Evolutionary conservation across 805 yeast species (phyloP).

Genomic region (Nematodospora valgi): DNA sequence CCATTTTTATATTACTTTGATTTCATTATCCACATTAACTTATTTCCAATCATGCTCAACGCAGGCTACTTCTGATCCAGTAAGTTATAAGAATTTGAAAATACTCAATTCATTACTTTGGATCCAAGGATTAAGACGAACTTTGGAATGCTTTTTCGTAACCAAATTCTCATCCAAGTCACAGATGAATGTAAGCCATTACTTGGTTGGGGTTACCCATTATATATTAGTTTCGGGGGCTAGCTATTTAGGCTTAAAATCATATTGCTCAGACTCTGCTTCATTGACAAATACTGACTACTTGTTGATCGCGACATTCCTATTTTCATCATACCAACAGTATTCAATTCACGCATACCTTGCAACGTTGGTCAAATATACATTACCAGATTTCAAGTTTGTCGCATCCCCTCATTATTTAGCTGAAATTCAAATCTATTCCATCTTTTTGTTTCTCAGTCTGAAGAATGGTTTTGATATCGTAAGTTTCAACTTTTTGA

Average conservation of each 20-base stretch:
- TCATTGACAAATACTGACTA: constrained; percentile 18
- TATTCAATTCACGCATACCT: constrained; percentile 47
- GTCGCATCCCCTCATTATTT: constrained; percentile 67
- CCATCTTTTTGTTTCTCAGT: constrained; percentile 24
- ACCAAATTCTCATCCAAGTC: constrained; percentile 45
- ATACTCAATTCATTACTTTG: constrained; percentile 21
- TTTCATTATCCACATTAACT: constrained; percentile 3
- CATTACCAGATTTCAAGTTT: constrained; percentile 46
- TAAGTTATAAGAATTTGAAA: constrained; percentile 15
- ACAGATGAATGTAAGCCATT: constrained; percentile 64
- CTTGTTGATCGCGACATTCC: constrained; percentile 32
- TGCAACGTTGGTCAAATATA: constrained; percentile 50
- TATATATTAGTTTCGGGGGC: constrained; percentile 49
- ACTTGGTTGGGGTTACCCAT: constrained; percentile 59
- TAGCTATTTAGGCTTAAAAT: constrained; percentile 19
- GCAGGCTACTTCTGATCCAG: neutral
- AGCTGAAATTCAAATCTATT: constrained; percentile 60
- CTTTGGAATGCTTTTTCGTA: constrained; percentile 51
- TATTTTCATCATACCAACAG: constrained; percentile 55
- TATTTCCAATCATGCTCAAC: neutral
- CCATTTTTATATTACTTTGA: constrained; percentile 57
- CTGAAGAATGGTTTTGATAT: constrained; percentile 5
- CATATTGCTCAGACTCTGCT: constrained; percentile 14
- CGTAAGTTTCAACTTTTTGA: constrained; percentile 14
- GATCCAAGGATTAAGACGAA: constrained; percentile 54